These are phyloP conservation scores for Fusarium tjaetaba DNA, from an alignment of 2,329 filamentous ascomycete genomes.

Conservation along the genomic window DNA sequence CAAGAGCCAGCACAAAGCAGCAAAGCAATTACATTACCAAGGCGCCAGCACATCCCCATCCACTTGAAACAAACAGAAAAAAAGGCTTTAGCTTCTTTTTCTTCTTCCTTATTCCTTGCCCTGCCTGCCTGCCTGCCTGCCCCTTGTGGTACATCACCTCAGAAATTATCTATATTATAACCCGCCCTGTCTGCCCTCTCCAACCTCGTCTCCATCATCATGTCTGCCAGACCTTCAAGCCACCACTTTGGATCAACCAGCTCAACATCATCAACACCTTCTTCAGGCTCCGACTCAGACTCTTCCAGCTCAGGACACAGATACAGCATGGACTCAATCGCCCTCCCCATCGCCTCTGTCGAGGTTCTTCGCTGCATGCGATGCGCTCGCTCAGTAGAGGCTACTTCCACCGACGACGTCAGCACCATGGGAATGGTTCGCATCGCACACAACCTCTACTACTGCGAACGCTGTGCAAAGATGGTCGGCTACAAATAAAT, in stretches of 20 bases:
- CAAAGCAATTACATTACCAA: slow-evolving; percentile 13
- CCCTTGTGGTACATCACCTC: neutral
- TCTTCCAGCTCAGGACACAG: slow-evolving; percentile 47
- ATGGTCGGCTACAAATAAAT: slow-evolving; percentile 70
- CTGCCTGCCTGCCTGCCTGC: neutral
- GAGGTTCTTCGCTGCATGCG: slow-evolving; percentile 71
- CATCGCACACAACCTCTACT: slow-evolving; percentile 73
- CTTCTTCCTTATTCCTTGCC: neutral
- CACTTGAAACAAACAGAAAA: slow-evolving; percentile 23
- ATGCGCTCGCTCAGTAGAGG: slow-evolving; percentile 68
- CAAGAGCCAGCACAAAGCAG: slow-evolving; percentile 5
- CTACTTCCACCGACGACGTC: slow-evolving; percentile 68
- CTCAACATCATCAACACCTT: slow-evolving; percentile 34
- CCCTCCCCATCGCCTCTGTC: slow-evolving; percentile 61
- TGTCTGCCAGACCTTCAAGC: slow-evolving; percentile 32
- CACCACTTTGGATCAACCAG: slow-evolving; percentile 39
- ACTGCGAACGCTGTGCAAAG: slow-evolving; percentile 71
- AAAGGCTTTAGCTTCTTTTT: slow-evolving; percentile 24
- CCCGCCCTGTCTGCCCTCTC: slow-evolving; percentile 15
- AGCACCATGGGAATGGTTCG: slow-evolving; percentile 69
- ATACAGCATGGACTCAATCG: slow-evolving; percentile 61
- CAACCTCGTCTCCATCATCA: slow-evolving; percentile 18
- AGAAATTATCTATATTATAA: slow-evolving; percentile 40
- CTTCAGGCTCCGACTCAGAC: slow-evolving; percentile 36
- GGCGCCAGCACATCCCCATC: slow-evolving; percentile 34